These are phyloP conservation scores for Didymella lethalis DNA, from an alignment of 2,329 filamentous ascomycete genomes.

Conservation along the genomic window DNA sequence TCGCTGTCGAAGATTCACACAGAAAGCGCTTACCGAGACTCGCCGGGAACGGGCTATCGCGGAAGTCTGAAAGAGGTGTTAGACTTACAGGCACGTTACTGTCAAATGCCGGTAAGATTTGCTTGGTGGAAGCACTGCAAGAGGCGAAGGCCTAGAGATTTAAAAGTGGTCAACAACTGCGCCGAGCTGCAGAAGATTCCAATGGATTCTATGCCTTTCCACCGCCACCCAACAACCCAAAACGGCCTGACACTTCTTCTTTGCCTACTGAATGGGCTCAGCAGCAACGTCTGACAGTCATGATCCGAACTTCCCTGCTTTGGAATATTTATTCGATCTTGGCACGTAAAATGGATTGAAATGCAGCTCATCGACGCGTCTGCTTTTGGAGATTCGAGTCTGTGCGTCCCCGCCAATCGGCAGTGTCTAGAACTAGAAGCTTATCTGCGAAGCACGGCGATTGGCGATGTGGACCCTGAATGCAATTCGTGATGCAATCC, in stretches of 20 bases:
- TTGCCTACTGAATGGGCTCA: conserved; percentile 24
- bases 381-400: conserved; percentile 5
- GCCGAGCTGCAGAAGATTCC: conserved; percentile 49
- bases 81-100: conserved; percentile 17
- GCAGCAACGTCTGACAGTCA: conserved; percentile 1
- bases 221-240: conserved; percentile 41
- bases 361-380: conserved; percentile 14
- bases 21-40: conserved; percentile 33
- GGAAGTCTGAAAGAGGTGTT: background rate
- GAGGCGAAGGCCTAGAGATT: conserved; percentile 36
- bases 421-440: conserved; percentile 20
- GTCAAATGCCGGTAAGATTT: conserved; percentile 10
- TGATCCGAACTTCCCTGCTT: background rate
- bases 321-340: background rate
- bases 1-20: conserved; percentile 15
- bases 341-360: background rate
- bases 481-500: conserved; percentile 1
- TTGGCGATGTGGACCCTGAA: conserved; percentile 24
- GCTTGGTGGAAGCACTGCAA: conserved; percentile 22
- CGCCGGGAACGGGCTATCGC: conserved; percentile 18
- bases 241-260: conserved; percentile 21
- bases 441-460: conserved; percentile 26
- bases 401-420: conserved; percentile 23
- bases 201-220: conserved; percentile 47
- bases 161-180: conserved; percentile 48